Conservation (phyloP, 768 basidiomycete genomes). For the Gloeophyllum trabeum region DNA sequence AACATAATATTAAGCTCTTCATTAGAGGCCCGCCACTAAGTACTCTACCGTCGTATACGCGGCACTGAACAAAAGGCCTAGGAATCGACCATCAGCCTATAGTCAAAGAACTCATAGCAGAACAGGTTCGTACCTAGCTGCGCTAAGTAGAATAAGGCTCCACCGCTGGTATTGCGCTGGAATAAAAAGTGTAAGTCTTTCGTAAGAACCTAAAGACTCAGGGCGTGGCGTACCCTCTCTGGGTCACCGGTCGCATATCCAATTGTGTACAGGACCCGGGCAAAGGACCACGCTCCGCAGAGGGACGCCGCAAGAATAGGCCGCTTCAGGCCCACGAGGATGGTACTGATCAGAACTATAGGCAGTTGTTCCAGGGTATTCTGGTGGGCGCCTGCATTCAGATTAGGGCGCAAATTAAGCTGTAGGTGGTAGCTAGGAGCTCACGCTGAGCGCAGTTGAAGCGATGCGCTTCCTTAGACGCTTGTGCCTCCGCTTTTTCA, state of each 20-base stretch:
- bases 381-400: constrained; percentile 49
- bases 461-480: background rate
- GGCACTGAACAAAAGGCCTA: too few species aligned
- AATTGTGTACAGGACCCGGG: constrained; percentile 33
- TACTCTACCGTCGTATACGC: too few species aligned
- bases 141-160: too few species aligned
- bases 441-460: constrained; percentile 1
- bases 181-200: background rate
- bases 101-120: too few species aligned
- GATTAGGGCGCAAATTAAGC: background rate
- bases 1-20: too few species aligned
- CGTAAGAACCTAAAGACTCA: too few species aligned
- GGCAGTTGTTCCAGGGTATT: constrained; percentile 32
- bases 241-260: constrained; percentile 36
- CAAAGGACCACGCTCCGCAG: constrained; percentile 26
- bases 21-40: too few species aligned
- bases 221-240: constrained; percentile 21
- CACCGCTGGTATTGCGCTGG: background rate
- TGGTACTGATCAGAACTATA: constrained; percentile 21
- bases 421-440: background rate
- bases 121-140: too few species aligned
- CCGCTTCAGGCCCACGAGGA: constrained; percentile 26
- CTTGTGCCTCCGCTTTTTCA: background rate
- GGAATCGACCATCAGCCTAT: too few species aligned
- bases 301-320: constrained; percentile 29